A percentile compares a stretch with the other conserved stretches of the same genome.
phyloP scores from a whole-genome alignment of 768 basidiomycete species.

The Cyclocybe cylindracea region DNA sequence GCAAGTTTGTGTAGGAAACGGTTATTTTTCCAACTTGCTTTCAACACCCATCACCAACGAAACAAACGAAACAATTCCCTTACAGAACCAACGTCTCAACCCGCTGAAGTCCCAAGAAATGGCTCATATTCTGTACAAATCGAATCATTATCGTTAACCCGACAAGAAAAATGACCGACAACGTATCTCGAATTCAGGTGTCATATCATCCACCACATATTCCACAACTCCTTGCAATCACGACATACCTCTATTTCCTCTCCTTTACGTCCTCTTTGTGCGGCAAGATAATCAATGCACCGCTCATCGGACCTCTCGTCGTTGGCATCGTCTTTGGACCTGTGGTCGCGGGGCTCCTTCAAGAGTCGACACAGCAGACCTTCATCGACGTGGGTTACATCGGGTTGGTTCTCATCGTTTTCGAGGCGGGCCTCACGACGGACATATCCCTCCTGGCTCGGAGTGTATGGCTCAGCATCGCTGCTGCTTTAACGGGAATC shows the following conservation, averaged over 20 bases:
- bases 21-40: no score
- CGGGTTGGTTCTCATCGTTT: conserved; percentile 52
- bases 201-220: conserved; percentile 29
- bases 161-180: no score
- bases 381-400: conserved; percentile 47
- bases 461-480: conserved; percentile 46
- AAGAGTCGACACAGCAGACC: conserved; percentile 37
- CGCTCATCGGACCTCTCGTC: conserved; percentile 14
- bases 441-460: conserved; percentile 43
- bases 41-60: no score
- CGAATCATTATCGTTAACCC: no score
- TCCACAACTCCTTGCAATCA: conserved; percentile 44
- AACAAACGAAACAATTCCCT: no score
- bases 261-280: conserved; percentile 47
- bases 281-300: conserved; percentile 39
- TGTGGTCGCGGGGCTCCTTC: conserved; percentile 51
- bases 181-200: conserved; percentile 2
- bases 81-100: no score
- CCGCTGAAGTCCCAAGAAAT: no score
- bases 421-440: conserved; percentile 61
- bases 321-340: conserved; percentile 45
- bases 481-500: conserved; percentile 55
- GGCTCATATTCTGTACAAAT: no score
- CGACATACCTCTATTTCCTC: conserved; percentile 57
- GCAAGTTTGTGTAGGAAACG: no score